Evolutionary conservation across 345 rosid genomes (phyloP).

Genomic region (Clarkia xantiana): DNA sequence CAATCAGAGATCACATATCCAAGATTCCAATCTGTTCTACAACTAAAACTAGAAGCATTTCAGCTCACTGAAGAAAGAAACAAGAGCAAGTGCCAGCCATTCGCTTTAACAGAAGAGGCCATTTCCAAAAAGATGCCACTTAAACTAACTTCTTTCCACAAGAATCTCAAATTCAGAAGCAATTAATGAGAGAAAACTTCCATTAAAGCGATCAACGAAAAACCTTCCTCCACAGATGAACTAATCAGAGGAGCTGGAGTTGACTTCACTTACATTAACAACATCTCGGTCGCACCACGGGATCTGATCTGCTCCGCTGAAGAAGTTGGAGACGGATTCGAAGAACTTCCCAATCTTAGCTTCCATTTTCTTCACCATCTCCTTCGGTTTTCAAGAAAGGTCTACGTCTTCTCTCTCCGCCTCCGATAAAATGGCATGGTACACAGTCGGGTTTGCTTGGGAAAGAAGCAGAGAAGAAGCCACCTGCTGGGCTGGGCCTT

Average conservation of each 20-base stretch:
- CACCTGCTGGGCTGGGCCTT: too few species aligned
- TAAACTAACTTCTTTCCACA: too few species aligned
- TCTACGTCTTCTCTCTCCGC: neutral
- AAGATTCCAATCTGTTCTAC: too few species aligned
- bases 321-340: slow-evolving; percentile 38
- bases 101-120: too few species aligned
- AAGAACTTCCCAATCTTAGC: slow-evolving; percentile 28
- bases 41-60: too few species aligned
- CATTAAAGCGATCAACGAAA: neutral
- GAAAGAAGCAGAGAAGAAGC: too few species aligned
- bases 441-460: too few species aligned
- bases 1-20: too few species aligned
- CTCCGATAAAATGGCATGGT: neutral
- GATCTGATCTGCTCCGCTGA: slow-evolving; percentile 52
- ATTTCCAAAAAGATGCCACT: too few species aligned
- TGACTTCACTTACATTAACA: slow-evolving; percentile 26
- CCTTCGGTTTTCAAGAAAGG: neutral
- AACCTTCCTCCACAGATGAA: neutral
- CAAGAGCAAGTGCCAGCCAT: too few species aligned
- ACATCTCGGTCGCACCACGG: slow-evolving; percentile 69
- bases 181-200: neutral
- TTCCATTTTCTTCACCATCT: slow-evolving; percentile 20
- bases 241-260: neutral
- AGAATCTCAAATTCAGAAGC: neutral
- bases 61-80: too few species aligned